Base-by-base conservation (phyloP, 495 filamentous ascomycete genomes). In the Cercophora scortea region DNA sequence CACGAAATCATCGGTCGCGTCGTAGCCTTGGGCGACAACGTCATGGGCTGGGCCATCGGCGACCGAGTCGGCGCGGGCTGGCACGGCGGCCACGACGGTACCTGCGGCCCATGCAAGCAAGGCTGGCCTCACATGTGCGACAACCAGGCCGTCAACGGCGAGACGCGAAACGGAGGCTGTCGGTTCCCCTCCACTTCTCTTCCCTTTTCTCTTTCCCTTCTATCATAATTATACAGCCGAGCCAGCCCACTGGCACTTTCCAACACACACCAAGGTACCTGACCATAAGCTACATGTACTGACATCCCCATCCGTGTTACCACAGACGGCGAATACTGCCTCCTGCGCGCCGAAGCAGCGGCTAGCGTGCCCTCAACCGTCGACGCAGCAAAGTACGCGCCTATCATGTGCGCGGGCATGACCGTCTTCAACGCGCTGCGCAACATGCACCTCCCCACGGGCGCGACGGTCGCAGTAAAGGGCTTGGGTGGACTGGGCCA, bases 361-460 rank as follows among this genome's bases (percentile, higher is more conserved):
- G 83, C 85, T 0, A 71, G 69, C n/a, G 72, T 89, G 43, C 84
- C 84, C 6, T 53, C 64, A 6, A 68, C 80, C 44, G 65, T 80
- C 33, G 73, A 84, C 57, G 74, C 84, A 0, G 82, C 76, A 9
- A 70, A 80, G 53, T 79, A 74, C 50, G 84, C 84, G 1, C 84
- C 85, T 0, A 74, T 88, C 12, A 78, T 89, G 17, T 89, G 85
- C 66, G 84, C 86, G 2, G 86, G 85, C 45, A 76, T 88, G 44
- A 86, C 84, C 25, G 79, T 83, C 36, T 89, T 87, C 78, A 88
- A 87, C 69, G 74, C 75, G 6, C 81, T 89, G 43, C 78, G 84
- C 18, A 74, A 79, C 42, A 76, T 82, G 73, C 68, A 78, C 40
- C 69, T 87, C 41, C 58, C 69, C 13, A 68, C 72, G 0, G 85